These are phyloP conservation scores for Onygenales sp. DNA, from an alignment of 2,329 filamentous ascomycete species.

Conservation along the genomic window DNA sequence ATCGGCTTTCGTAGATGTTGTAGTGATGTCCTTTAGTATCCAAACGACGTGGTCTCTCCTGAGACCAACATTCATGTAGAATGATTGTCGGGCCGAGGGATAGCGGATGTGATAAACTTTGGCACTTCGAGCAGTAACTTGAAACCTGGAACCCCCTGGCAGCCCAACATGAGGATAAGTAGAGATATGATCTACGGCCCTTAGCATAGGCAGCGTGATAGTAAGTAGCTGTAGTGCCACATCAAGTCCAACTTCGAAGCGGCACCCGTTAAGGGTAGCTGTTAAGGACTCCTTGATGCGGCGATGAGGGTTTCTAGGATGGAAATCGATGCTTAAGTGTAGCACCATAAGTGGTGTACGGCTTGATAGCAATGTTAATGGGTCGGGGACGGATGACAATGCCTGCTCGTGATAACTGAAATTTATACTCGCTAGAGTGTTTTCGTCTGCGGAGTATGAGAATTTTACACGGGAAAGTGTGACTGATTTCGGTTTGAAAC, in stretches of 20 bases:
- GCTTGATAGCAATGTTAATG: neutral
- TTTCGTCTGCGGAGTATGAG: constrained; percentile 21
- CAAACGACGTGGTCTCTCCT: constrained; percentile 23
- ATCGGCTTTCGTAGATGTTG: constrained; percentile 9
- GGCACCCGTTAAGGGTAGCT: constrained; percentile 24
- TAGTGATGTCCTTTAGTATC: constrained; percentile 24
- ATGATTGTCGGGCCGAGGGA: constrained; percentile 22
- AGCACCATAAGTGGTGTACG: neutral
- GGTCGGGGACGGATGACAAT: constrained; percentile 13
- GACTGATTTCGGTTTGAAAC: constrained; percentile 22
- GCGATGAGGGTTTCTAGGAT: constrained; percentile 28
- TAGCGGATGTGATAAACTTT: constrained; percentile 28
- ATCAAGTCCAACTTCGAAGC: constrained; percentile 19
- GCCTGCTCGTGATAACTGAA: constrained; percentile 19
- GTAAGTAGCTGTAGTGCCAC: constrained; percentile 24
- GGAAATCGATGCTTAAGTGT: constrained; percentile 25
- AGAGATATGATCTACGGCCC: constrained; percentile 26
- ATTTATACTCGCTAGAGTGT: constrained; percentile 22
- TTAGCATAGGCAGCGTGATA: constrained; percentile 29
- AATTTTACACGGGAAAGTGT: constrained; percentile 28
- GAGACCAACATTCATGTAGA: constrained; percentile 21
- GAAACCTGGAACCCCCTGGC: constrained; percentile 15
- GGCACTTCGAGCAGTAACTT: constrained; percentile 27
- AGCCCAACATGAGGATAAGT: constrained; percentile 15
- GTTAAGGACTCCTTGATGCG: constrained; percentile 31